Conservation (phyloP, 1,284 basidiomycete species). For the Ceratobasidium sp. region DNA sequence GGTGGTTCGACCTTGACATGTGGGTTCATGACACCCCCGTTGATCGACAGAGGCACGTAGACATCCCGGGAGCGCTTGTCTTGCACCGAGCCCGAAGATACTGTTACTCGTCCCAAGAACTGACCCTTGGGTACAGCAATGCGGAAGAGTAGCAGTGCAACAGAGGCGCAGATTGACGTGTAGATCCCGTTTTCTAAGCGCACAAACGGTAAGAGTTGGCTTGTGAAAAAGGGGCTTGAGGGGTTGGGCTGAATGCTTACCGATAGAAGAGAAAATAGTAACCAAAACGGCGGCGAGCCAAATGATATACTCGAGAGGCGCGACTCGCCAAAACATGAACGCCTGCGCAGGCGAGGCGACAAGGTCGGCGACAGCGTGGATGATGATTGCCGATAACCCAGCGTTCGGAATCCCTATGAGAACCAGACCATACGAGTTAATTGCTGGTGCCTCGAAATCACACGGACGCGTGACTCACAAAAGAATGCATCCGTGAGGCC, state of each 20-base stretch:
- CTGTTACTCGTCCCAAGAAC: slow-evolving; percentile 85
- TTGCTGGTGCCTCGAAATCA: slow-evolving; percentile 42
- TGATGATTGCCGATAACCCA: slow-evolving; percentile 89
- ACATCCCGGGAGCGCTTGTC: slow-evolving; percentile 69
- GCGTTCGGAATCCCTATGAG: slow-evolving; percentile 54
- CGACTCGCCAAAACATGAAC: slow-evolving; percentile 94
- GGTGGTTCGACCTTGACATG: slow-evolving; percentile 79
- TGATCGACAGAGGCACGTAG: slow-evolving; percentile 74
- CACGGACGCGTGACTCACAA: slow-evolving; percentile 24
- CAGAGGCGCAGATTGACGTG: slow-evolving; percentile 81
- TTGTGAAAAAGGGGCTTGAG: not conserved
- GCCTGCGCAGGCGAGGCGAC: slow-evolving; percentile 87
- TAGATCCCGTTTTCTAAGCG: slow-evolving; percentile 92
- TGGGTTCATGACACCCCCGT: slow-evolving; percentile 67
- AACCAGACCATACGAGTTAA: not conserved
- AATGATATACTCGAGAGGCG: slow-evolving; percentile 92
- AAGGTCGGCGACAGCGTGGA: slow-evolving; percentile 93
- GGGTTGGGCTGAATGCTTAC: not conserved
- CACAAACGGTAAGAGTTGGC: slow-evolving; percentile 45
- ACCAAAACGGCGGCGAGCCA: slow-evolving; percentile 88
- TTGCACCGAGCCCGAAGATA: slow-evolving; percentile 55
- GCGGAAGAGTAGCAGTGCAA: slow-evolving; percentile 86
- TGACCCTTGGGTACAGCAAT: slow-evolving; percentile 90
- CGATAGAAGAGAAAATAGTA: slow-evolving; percentile 73
- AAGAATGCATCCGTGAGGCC: slow-evolving; percentile 71